Evolutionary conservation across 202 grass and related monocot species (phyloP).

Genomic region (Miscanthus sacchariflorus): DNA sequence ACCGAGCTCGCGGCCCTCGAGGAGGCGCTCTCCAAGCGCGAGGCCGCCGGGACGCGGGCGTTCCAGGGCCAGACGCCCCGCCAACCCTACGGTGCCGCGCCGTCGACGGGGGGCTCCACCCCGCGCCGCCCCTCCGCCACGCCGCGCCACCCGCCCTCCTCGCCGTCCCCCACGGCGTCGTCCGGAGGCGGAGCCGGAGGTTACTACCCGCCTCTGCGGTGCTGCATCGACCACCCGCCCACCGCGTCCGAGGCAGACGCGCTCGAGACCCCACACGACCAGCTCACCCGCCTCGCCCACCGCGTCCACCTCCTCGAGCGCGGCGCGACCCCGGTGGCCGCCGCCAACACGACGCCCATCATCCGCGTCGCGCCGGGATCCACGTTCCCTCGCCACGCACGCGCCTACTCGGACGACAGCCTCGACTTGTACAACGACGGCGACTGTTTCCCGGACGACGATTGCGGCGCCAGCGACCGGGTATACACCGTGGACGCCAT

Average conservation of each 20-base stretch:
- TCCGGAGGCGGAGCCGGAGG: neutral
- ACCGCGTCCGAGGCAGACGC: constrained; percentile 45
- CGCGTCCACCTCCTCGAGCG: constrained; percentile 57
- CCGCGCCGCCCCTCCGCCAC: constrained; percentile 23
- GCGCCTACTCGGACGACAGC: constrained; percentile 54
- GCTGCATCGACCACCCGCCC: constrained; percentile 47
- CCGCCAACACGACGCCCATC: constrained; percentile 53
- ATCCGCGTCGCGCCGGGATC: constrained; percentile 58
- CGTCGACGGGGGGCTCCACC: constrained; percentile 40
- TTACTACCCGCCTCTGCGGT: constrained; percentile 60
- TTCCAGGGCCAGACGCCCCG: constrained; percentile 37
- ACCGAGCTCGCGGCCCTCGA: constrained; percentile 64
- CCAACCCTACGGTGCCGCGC: constrained; percentile 1
- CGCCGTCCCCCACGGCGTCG: neutral
- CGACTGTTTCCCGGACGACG: constrained; percentile 45
- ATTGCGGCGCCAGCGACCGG: constrained; percentile 61
- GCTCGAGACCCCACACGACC: constrained; percentile 54
- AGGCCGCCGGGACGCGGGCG: constrained; percentile 20
- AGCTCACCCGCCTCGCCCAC: constrained; percentile 46
- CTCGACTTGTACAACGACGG: constrained; percentile 35
- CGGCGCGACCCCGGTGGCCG: neutral
- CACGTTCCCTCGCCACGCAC: constrained; percentile 38
- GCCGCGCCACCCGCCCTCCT: constrained; percentile 20
- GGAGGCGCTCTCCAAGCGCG: constrained; percentile 59
- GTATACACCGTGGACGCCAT: constrained; percentile 80